phyloP scores from a whole-genome alignment of 2,329 filamentous ascomycete genomes.

The Septoria linicola region DNA sequence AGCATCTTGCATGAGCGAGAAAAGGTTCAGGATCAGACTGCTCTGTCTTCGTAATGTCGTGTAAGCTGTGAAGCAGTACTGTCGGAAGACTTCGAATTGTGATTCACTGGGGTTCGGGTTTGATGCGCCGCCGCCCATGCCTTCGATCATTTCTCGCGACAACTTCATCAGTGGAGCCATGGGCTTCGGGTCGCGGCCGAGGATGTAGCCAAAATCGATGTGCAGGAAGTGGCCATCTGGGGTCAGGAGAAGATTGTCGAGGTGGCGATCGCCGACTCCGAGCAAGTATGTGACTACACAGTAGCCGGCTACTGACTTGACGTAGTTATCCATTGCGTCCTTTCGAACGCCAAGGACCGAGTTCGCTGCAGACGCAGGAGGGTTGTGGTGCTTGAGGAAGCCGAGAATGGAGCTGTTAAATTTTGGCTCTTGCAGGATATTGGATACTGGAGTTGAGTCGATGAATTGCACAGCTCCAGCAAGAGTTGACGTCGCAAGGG shows the following conservation, averaged over 20 bases:
- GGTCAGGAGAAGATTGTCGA: constrained; percentile 89
- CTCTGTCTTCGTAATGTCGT: constrained; percentile 84
- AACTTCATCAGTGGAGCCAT: constrained; percentile 97
- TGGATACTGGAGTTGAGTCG: constrained; percentile 71
- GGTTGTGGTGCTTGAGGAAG: constrained; percentile 86
- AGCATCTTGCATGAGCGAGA: constrained; percentile 94
- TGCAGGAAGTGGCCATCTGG: constrained; percentile 96
- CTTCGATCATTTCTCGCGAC: constrained; percentile 96
- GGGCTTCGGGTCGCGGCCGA: constrained; percentile 93
- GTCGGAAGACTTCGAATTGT: constrained; percentile 85
- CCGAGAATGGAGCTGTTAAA: constrained; percentile 76
- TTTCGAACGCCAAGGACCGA: constrained; percentile 78
- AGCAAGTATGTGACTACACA: constrained; percentile 98
- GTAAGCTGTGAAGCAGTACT: constrained; percentile 94
- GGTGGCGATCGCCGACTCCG: constrained; percentile 90
- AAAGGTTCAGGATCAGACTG: constrained; percentile 90
- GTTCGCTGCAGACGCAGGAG: constrained; percentile 75
- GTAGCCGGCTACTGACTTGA: constrained; percentile 94
- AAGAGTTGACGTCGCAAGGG: constrained; percentile 84
- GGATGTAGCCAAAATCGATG: constrained; percentile 96
- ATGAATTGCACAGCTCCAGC: constrained; percentile 94
- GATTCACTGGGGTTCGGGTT: constrained; percentile 25
- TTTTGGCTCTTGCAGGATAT: constrained; percentile 67
- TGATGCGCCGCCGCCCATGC: constrained; percentile 73
- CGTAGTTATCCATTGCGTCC: constrained; percentile 90